A percentile compares a stretch with the other conserved stretches of the same genome.
Conservation (phyloP, 306 rosid genomes). For the Carpinus fangiana region DNA sequence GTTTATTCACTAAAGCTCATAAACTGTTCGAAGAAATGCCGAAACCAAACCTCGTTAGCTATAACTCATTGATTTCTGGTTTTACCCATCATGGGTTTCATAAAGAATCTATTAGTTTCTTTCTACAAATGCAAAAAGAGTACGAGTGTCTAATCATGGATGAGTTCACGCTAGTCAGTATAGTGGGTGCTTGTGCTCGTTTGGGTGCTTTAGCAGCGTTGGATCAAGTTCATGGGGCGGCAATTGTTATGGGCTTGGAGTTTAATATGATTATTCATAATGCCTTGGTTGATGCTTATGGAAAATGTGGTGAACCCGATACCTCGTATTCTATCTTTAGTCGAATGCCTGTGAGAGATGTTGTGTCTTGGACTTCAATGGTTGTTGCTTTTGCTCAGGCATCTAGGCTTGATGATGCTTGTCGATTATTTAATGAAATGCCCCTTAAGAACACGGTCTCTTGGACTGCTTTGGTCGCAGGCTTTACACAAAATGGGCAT, state of each 20-base stretch:
- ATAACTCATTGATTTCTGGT: slow-evolving; percentile 52
- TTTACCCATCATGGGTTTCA: slow-evolving; percentile 39
- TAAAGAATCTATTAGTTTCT: slow-evolving; percentile 33
- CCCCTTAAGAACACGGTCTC: slow-evolving; percentile 43
- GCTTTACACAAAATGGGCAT: slow-evolving; percentile 36
- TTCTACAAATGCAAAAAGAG: slow-evolving; percentile 37
- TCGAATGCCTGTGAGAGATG: slow-evolving; percentile 48
- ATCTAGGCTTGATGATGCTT: slow-evolving; percentile 44
- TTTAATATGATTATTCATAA: slow-evolving; percentile 43
- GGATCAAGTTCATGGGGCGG: slow-evolving; percentile 59
- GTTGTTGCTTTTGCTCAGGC: slow-evolving; percentile 41
- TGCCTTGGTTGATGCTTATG: slow-evolving; percentile 61
- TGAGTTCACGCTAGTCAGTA: slow-evolving; percentile 50
- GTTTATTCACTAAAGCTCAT: slow-evolving; percentile 34
- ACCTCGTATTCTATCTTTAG: slow-evolving; percentile 37
- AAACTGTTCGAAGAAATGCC: slow-evolving; percentile 51
- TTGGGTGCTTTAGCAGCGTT: slow-evolving; percentile 45
- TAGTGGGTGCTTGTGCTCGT: slow-evolving; percentile 48
- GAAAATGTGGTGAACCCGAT: slow-evolving; percentile 51
- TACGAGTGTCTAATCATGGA: slow-evolving; percentile 37
- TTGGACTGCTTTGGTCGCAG: slow-evolving; percentile 63
- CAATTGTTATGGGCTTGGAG: slow-evolving; percentile 43
- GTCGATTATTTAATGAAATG: slow-evolving; percentile 46
- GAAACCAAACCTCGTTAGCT: slow-evolving; percentile 48
- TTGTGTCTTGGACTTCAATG: slow-evolving; percentile 64